phyloP scores from a whole-genome alignment of 1,139 yeast genomes.

The Debaryomyces psychrophilus region DNA sequence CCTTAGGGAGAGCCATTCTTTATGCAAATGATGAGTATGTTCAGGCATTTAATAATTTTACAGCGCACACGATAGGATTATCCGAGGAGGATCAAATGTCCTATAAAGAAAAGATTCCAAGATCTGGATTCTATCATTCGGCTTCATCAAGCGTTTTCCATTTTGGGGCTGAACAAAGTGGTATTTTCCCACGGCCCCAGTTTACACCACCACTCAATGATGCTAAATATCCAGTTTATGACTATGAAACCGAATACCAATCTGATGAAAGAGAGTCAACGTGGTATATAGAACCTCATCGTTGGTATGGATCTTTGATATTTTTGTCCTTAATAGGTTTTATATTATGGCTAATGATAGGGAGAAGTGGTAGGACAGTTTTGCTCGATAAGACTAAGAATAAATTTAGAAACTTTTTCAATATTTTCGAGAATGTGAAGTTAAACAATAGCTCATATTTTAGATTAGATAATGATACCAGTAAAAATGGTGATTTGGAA shows the following conservation, averaged over 20 bases:
- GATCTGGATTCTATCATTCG: slow-evolving; percentile 53
- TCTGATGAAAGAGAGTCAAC: slow-evolving; percentile 35
- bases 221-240: slow-evolving; percentile 28
- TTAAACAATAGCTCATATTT: not conserved
- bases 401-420: slow-evolving; percentile 8
- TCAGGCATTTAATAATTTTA: slow-evolving; percentile 39
- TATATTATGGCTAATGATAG: slow-evolving; percentile 52
- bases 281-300: slow-evolving; percentile 51
- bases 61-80: slow-evolving; percentile 14
- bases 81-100: slow-evolving; percentile 16
- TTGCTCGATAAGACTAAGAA: slow-evolving; percentile 16
- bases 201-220: slow-evolving; percentile 31
- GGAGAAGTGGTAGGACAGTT: slow-evolving; percentile 32
- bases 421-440: not conserved
- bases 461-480: not conserved
- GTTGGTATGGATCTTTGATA: slow-evolving; percentile 58
- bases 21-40: slow-evolving; percentile 55
- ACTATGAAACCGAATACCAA: slow-evolving; percentile 35
- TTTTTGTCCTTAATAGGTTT: slow-evolving; percentile 46
- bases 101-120: slow-evolving; percentile 23
- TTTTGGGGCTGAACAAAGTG: slow-evolving; percentile 56
- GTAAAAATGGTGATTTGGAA: slow-evolving; percentile 2
- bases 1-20: slow-evolving; percentile 75
- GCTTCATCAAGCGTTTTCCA: slow-evolving; percentile 51
- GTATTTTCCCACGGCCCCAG: slow-evolving; percentile 48